Base-by-base conservation (phyloP, 2,329 filamentous ascomycete species). In the Neospermospora avenae region DNA sequence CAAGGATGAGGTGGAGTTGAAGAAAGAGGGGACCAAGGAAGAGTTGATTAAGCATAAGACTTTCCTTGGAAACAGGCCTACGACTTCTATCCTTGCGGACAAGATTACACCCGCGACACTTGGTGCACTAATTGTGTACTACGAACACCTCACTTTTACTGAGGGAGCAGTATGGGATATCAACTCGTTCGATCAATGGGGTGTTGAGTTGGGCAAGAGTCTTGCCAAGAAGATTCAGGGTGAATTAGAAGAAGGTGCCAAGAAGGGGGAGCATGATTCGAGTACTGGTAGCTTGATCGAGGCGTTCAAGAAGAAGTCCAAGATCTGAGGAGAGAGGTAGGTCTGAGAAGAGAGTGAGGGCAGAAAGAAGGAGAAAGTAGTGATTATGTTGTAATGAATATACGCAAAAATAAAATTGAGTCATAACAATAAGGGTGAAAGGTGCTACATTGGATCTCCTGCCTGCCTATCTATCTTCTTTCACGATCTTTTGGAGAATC, bases 171-270 rank as follows among this genome's bases (percentile, higher is more conserved):
- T 99, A 74, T 99, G 95, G 95, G 96, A 98, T 80, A 96, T 99
- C 82, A 99, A 99, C 85, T 92, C 88, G 73, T 99, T 98, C 74
- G 95, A 99, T 80, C 95, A 99, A 82, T 99, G 95, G 95, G 95
- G 95, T 78, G 95, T 99, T 46, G 95, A 99, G 83, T 81, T 99
- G 64, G 95, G 95, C 76, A 99, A 99, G 88, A 87, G 89, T 42
- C 81, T 99, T 67, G 95, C 95, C 63, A 98, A 93, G 87, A 93
- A 91, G 80, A 92, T 93, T 66, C 87, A 91, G 70, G 77, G 77
- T 72, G 95, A 99, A 82, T 83, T 99, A 61, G 92, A 97, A 67
- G 83, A 88, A 73, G 76, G 83, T n/a, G 90, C 85, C 63, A 85
- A 84, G 69, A 86, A 86, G 57, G 79, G 80, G 61, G 84, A 83